Evolutionary conservation across 441 rosid genomes (phyloP).

Genomic region (Erodium texanum): DNA sequence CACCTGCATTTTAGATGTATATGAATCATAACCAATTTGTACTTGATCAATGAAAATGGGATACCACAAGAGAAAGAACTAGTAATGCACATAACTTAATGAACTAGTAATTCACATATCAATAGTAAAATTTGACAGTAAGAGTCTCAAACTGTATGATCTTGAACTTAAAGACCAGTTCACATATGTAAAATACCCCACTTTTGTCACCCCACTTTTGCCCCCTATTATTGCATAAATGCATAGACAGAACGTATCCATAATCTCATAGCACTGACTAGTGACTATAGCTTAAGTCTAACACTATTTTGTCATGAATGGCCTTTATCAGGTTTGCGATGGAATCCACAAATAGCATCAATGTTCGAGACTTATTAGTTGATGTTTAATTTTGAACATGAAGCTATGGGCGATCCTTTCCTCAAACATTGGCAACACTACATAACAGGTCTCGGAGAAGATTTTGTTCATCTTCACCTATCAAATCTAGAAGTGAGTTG

Average conservation of each 20-base stretch:
- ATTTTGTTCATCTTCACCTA: neutral
- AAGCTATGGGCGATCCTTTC: neutral
- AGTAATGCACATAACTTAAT: too few species aligned
- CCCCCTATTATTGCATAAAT: neutral
- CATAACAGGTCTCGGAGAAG: neutral
- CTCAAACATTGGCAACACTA: neutral
- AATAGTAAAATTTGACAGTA: neutral
- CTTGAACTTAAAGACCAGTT: neutral
- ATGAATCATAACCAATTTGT: neutral
- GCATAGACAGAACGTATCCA: neutral
- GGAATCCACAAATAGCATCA: neutral
- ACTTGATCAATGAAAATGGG: too few species aligned
- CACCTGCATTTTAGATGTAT: constrained; percentile 34
- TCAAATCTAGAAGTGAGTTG: neutral
- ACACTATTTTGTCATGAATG: neutral
- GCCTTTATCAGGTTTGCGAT: neutral
- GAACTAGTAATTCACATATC: too few species aligned
- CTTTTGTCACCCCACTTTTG: neutral
- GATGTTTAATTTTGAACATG: neutral
- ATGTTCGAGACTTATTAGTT: neutral
- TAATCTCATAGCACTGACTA: neutral
- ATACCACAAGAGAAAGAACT: too few species aligned
- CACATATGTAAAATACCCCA: neutral
- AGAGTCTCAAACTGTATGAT: neutral
- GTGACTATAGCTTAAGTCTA: neutral